Evolutionary conservation across 371 early-diverging fungal species (phyloP), one percentile per base, ranked within the genome.

Genomic region (Syncephalastrum contaminatum): DNA sequence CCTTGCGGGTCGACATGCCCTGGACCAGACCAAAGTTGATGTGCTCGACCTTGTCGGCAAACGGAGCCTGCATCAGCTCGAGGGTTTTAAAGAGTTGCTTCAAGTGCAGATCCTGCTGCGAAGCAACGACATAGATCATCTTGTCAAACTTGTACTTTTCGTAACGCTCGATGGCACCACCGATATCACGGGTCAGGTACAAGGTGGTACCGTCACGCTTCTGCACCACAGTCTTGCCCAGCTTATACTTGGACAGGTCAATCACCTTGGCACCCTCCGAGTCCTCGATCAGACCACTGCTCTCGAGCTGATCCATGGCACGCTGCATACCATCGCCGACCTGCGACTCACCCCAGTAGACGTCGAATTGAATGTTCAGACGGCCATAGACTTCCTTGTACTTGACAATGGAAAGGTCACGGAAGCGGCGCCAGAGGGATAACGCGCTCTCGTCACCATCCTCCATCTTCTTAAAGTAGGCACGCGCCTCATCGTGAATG

Each of bases 281-380:
- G 42, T 89, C 89, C 39, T 81, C 67, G 43, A 96, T 58, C 45
- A 97, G 62, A 19, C 85, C 84, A 60, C 85, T 74, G 27, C 86
- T 85, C 18, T 82, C 69, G 48, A 94, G 83, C 68, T 88, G 73
- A 46, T 86, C 63, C 61, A 94, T 77, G n/a, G 94, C 95, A 30
- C 79, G 80, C 5, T 75, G 69, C 85, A 94, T 92, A 48, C 88
- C 86, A 21, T 85, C 81, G 30, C 86, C 85, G 58, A 96, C 97
- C 74, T 95, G 88, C 25, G 98, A 97, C 82, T 99, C 99, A 46
- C 99, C 99, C 36, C 97, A 97, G 73, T 97, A 99, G 40, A 97
- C 87, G 73, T 99, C 99, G 67, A 99, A 99, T 15, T 87, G 59
- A 59, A 99, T 87, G 74, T 96, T 95, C 58, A 99, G 81, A 62